phyloP scores from a whole-genome alignment of 208 protist genomes.

The Leptomonas pyrrhocoris region DNA sequence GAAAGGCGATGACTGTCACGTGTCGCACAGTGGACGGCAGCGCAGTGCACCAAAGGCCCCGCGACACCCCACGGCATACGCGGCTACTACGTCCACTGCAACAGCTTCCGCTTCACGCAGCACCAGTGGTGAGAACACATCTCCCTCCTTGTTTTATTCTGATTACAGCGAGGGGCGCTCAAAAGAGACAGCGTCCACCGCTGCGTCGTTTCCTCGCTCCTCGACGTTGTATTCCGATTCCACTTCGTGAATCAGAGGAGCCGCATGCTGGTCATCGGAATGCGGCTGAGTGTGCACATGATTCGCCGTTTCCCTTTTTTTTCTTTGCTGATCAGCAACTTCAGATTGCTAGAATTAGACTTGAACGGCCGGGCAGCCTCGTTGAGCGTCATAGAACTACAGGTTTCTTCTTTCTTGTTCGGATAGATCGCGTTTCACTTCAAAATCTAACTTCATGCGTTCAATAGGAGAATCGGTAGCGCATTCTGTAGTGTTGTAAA shows the following conservation, averaged over 20 bases:
- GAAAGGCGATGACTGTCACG: neutral
- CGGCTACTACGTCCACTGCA: neutral
- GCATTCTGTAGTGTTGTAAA: too few relatives aligned
- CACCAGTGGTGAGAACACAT: neutral
- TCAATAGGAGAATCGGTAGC: too few relatives aligned
- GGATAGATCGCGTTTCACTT: too few relatives aligned
- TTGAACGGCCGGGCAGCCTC: too few relatives aligned
- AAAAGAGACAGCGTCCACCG: neutral
- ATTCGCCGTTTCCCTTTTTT: too few relatives aligned
- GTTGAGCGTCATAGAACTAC: too few relatives aligned
- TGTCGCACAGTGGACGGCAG: neutral
- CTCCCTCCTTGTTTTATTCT: conserved; percentile 13
- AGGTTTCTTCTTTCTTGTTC: too few relatives aligned
- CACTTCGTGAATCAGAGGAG: neutral
- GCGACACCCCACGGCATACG: neutral
- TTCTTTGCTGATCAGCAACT: too few relatives aligned
- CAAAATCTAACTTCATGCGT: too few relatives aligned
- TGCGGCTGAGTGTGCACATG: too few relatives aligned
- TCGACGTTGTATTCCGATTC: neutral
- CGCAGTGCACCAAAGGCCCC: neutral
- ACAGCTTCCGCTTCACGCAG: neutral
- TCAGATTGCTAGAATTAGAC: too few relatives aligned
- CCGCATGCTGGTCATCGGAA: too few relatives aligned
- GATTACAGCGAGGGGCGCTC: conserved; percentile 16
- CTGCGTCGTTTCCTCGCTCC: neutral